Base-by-base conservation (phyloP, 2,329 filamentous ascomycete genomes). In the Ophiostoma sp. region DNA sequence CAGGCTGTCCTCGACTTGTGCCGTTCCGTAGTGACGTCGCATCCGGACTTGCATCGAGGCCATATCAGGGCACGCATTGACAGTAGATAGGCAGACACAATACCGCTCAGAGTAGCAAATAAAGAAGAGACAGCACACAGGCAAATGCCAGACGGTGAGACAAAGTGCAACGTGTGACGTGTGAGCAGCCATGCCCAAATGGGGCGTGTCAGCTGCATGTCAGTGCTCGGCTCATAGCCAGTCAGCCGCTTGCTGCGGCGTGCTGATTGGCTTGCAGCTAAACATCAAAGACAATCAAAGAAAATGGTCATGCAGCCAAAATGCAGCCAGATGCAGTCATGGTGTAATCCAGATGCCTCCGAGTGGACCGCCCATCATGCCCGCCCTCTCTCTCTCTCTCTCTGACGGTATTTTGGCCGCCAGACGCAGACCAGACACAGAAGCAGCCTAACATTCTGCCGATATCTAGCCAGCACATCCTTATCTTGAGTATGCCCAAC, bases 151-250 rank as follows among this genome's bases (percentile, higher is more conserved):
- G 17, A 20, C 52, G 52, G 20, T 57, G 23, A 57, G 52, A 57
- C 52, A 57, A 57, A 13, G 13, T 41, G 39, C 39, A 41, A 62
- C 57, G 57, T 17, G 57, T 62, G 57, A 33, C 57, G 57, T 62
- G 27, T 62, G 57, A 35, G 57, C 57, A 35, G 23, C 57, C 57
- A 62, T 35, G 57, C 57, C 57, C 23, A 62, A 33, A 33, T 62
- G 15, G 57, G 27, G 10, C 7, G 17, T 62, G 23, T 31, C 57
- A 62, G 57, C 23, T 62, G 57, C 27, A 62, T 54, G 57, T 15
- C 4, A 62, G 27, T 33, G 10, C 7, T 33, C 13, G 27, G 11
- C 11, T 33, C 27, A 27, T 27, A 20, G 57, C 57, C 57, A 62
- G 57, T 62, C 23, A 27, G 27, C 27, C 57, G 57, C 57, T 62